Conservation (phyloP, 257 asterid species). For the Agastache rugosa region DNA sequence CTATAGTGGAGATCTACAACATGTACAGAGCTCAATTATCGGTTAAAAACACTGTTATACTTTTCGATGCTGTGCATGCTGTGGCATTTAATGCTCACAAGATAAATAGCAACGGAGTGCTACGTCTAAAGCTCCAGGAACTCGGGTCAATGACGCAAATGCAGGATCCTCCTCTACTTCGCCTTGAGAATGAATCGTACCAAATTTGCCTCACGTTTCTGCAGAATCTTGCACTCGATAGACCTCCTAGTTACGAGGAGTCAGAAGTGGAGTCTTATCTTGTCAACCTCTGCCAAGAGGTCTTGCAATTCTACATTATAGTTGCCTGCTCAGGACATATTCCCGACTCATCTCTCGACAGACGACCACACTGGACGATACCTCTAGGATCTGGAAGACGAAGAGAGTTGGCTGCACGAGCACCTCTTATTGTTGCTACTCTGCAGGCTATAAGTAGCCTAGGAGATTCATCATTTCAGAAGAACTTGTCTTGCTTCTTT, state of each 20-base stretch:
- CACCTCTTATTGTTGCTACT: constrained; percentile 82
- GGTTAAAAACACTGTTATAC: constrained; percentile 61
- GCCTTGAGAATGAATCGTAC: constrained; percentile 95
- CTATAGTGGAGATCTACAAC: constrained; percentile 88
- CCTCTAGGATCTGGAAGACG: constrained; percentile 92
- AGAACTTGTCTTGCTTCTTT: constrained; percentile 68
- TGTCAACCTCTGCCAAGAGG: constrained; percentile 82
- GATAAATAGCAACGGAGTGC: constrained; percentile 61
- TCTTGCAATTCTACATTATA: constrained; percentile 75
- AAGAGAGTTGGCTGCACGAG: constrained; percentile 92
- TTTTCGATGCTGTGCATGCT: constrained; percentile 78
- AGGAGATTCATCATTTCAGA: constrained; percentile 79
- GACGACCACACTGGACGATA: constrained; percentile 63
- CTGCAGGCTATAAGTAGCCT: constrained; percentile 87
- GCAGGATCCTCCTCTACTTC: constrained; percentile 99
- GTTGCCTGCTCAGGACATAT: constrained; percentile 55
- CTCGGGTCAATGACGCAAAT: constrained; percentile 83
- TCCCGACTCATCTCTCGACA: constrained; percentile 48
- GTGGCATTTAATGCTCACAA: constrained; percentile 88
- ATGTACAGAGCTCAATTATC: constrained; percentile 77
- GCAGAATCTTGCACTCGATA: constrained; percentile 75
- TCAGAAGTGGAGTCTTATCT: constrained; percentile 81
- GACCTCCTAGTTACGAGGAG: constrained; percentile 62
- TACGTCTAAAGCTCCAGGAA: constrained; percentile 80
- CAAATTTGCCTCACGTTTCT: constrained; percentile 86